A percentile compares a stretch with the other conserved stretches of the same genome.
Evolutionary conservation across 768 basidiomycete genomes (phyloP).

Genomic region (Rhodotorula babjevae): DNA sequence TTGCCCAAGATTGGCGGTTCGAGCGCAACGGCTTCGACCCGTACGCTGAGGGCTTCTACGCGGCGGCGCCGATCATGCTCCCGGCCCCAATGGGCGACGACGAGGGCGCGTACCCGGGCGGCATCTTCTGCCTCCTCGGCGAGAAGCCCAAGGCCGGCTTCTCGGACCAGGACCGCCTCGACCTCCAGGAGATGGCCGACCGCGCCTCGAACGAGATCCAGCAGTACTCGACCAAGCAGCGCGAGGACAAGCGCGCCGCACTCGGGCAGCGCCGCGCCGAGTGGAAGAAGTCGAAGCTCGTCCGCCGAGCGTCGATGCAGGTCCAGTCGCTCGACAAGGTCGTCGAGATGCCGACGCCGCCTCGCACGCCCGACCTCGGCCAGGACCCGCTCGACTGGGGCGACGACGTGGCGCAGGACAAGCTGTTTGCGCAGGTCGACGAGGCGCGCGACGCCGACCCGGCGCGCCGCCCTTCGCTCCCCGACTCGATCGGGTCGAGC

Average conservation of each 20-base stretch:
- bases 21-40: slow-evolving; percentile 24
- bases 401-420: neutral
- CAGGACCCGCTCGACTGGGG: neutral
- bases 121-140: slow-evolving; percentile 36
- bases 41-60: slow-evolving; percentile 29
- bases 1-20: slow-evolving; percentile 34
- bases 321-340: slow-evolving; percentile 24
- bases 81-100: slow-evolving; percentile 33
- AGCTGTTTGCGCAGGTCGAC: neutral
- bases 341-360: slow-evolving; percentile 26
- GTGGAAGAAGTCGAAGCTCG: slow-evolving; percentile 24
- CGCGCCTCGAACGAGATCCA: slow-evolving; percentile 26
- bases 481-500: slow-evolving; percentile 10
- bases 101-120: slow-evolving; percentile 3
- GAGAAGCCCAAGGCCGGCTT: slow-evolving; percentile 10
- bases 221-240: slow-evolving; percentile 3
- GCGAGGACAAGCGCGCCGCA: neutral
- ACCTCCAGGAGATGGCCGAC: slow-evolving; percentile 26
- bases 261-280: slow-evolving; percentile 13
- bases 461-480: slow-evolving; percentile 16
- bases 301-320: neutral
- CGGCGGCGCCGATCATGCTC: slow-evolving; percentile 28
- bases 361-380: slow-evolving; percentile 14
- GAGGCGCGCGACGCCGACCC: neutral
- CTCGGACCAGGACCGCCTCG: slow-evolving; percentile 10